phyloP scores from a whole-genome alignment of 2,329 filamentous ascomycete genomes.

The Whalleya microplaca region DNA sequence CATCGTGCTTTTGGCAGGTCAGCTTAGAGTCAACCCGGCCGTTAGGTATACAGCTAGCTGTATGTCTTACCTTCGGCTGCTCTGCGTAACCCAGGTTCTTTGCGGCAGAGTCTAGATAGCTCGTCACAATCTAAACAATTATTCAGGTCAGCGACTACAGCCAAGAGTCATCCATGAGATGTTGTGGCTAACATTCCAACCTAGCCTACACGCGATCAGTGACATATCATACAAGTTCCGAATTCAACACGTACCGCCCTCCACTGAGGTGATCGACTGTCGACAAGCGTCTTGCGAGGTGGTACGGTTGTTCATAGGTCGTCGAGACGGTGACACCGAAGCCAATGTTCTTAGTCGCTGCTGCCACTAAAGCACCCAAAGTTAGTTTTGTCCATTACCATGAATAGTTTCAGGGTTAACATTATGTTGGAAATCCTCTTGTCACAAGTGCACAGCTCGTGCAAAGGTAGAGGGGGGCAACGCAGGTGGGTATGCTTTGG shows the following conservation, averaged over 20 bases:
- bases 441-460: too few relatives aligned
- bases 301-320: conserved; percentile 73
- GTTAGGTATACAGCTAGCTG: conserved; percentile 4
- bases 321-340: conserved; percentile 73
- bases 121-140: conserved; percentile 65
- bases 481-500: too few relatives aligned
- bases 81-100: conserved; percentile 64
- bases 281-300: conserved; percentile 66
- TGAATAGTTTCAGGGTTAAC: background rate
- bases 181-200: conserved; percentile 53
- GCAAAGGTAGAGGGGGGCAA: too few relatives aligned
- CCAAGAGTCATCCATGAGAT: background rate
- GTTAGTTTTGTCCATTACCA: background rate
- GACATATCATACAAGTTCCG: background rate
- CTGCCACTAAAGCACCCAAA: conserved; percentile 52
- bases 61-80: conserved; percentile 48
- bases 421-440: too few relatives aligned
- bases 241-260: conserved; percentile 51
- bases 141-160: conserved; percentile 4
- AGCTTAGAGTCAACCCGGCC: background rate
- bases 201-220: conserved; percentile 43
- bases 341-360: conserved; percentile 67
- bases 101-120: conserved; percentile 71
- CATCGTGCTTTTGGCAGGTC: conserved; percentile 56
- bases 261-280: conserved; percentile 71